A percentile compares a stretch with the other conserved stretches of the same genome.
These are phyloP conservation scores for Torulaspora indica DNA, from an alignment of 805 yeast species.

Conservation along the genomic window DNA sequence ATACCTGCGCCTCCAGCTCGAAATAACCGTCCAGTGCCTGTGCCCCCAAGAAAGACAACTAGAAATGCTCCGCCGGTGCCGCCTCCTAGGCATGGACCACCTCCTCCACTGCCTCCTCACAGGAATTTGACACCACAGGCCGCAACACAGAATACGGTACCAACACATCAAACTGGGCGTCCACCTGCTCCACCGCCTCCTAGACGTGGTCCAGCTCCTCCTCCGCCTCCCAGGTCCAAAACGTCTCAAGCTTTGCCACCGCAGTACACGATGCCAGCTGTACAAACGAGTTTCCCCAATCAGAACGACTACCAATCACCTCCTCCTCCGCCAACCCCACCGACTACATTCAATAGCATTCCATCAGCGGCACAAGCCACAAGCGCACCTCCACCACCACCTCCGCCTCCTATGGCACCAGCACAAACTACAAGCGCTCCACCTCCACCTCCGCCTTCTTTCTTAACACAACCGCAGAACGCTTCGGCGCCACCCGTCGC, in stretches of 20 bases:
- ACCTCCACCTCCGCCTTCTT: conserved; percentile 21
- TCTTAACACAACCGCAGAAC: conserved; percentile 14
- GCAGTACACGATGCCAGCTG: conserved; percentile 12
- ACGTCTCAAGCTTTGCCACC: conserved; percentile 3
- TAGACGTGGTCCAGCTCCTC: conserved; percentile 33
- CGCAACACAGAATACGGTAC: conserved; percentile 11
- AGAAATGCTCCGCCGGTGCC: conserved; percentile 24
- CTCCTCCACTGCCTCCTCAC: conserved; percentile 27
- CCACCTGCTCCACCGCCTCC: conserved; percentile 31
- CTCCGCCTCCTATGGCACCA: conserved; percentile 4
- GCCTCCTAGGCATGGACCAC: conserved; percentile 25
- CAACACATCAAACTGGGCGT: conserved; percentile 9
- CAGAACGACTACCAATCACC: conserved; percentile 16
- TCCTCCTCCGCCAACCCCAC: conserved; percentile 28
- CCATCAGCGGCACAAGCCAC: conserved; percentile 19
- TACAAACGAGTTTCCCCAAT: conserved; percentile 19
- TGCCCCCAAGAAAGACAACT: conserved; percentile 16
- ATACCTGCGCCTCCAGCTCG: conserved; percentile 21
- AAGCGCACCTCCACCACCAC: conserved; percentile 15
- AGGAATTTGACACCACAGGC: conserved; percentile 13
- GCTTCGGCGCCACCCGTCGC: conserved; percentile 4
- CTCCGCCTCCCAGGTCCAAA: conserved; percentile 25
- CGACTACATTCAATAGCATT: conserved; percentile 11
- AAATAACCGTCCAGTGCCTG: conserved; percentile 22
- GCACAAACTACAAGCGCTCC: conserved; percentile 18